Evolutionary conservation across 306 rosid species (phyloP), one percentile per base, ranked within the genome.

Genomic region (Cicer yamashitae): DNA sequence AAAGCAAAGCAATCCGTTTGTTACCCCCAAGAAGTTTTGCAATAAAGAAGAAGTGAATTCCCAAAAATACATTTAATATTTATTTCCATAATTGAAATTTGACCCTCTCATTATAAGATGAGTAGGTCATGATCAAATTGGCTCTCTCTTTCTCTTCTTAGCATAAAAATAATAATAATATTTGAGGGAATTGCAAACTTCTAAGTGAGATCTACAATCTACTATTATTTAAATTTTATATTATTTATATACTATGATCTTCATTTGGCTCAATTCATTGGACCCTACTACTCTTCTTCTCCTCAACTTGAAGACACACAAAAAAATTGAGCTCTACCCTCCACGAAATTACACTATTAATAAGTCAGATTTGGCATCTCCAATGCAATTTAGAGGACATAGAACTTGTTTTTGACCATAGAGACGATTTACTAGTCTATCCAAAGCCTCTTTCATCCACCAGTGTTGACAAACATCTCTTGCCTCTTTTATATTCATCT

Each of bases 361-460:
- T 84, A 82, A 70, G 62, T 61, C 85, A 77, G 80, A 77, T 25
- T 79, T 74, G 71, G 67, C 78, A 60, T 44, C 74, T 76, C 54
- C 60, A 4, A 9, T 47, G 74, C 82, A 83, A 70, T 77, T 86
- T 46, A 61, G 14, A 38, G 84, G 65, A 56, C 60, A 52, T 0
- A 75, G 18, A 18, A 72, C 67, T 81, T 79, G 71, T 68, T 79
- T 78, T 77, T 70, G 87, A 81, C 88, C 48, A 5, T 54, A 50
- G 7, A 91, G 86, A 13, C 92, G 94, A 57, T 53, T 83, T 22
- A 88, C 92, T 46, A 93, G 67, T 76, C 78, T 75, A 38, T 93
- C 98, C 9, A 93, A 71, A 8, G 98, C 98, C 43, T 93, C 98
- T 78, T 89, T 93, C 98, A 93, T 93, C 98, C 98, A 93, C 97